Conservation (phyloP, 257 asterid genomes). For the Oldenlandia corymbosa region DNA sequence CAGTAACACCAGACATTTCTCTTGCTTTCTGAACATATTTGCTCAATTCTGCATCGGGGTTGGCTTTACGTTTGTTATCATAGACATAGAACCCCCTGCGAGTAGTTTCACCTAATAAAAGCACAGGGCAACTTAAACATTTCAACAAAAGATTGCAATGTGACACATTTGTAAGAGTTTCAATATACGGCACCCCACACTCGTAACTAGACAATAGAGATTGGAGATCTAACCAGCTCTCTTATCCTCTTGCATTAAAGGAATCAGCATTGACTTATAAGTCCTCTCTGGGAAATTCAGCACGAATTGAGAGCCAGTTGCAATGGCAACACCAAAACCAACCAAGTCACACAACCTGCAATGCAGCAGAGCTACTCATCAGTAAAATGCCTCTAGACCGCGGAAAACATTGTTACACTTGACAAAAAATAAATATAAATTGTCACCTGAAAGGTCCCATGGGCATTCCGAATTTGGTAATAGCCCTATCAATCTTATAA, state of each 20-base stretch:
- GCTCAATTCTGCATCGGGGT: slow-evolving; percentile 82
- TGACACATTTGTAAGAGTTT: neutral
- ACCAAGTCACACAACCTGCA: slow-evolving; percentile 83
- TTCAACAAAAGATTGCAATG: neutral
- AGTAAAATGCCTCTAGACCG: neutral
- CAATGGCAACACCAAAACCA: slow-evolving; percentile 85
- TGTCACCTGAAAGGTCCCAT: slow-evolving; percentile 95
- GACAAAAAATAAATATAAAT: neutral
- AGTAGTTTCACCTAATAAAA: slow-evolving; percentile 67
- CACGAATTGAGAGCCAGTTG: slow-evolving; percentile 75
- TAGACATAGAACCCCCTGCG: slow-evolving; percentile 71
- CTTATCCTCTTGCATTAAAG: slow-evolving; percentile 88
- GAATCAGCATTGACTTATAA: slow-evolving; percentile 77
- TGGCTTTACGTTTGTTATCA: slow-evolving; percentile 76
- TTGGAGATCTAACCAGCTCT: slow-evolving; percentile 55
- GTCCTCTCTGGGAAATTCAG: slow-evolving; percentile 76
- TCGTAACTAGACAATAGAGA: too few relatives aligned
- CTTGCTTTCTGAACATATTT: slow-evolving; percentile 74
- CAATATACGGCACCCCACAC: too few relatives aligned
- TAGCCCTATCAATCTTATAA: slow-evolving; percentile 65
- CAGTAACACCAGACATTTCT: slow-evolving; percentile 62
- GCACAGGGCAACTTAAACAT: slow-evolving; percentile 10
- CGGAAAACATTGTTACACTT: neutral
- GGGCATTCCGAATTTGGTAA: slow-evolving; percentile 90
- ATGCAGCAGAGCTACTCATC: slow-evolving; percentile 8